These are phyloP conservation scores for Zygoascus ofunaensis DNA, from an alignment of 805 yeast species.

Conservation along the genomic window DNA sequence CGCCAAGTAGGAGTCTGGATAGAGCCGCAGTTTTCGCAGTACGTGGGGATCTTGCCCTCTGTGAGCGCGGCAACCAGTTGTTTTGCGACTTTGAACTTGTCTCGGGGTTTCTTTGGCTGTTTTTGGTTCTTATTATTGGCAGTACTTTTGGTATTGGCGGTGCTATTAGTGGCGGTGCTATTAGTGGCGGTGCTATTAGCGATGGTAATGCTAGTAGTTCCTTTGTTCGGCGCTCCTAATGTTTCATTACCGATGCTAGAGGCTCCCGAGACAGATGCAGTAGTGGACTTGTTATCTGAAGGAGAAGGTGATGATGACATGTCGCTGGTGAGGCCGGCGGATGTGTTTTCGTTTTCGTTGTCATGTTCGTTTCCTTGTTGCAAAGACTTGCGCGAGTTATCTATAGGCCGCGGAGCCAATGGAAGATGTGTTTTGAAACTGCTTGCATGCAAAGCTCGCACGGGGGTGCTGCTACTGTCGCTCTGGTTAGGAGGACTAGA, in stretches of 20 bases:
- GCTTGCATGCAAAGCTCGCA: background rate
- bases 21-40: slow-evolving; percentile 28
- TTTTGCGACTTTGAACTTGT: slow-evolving; percentile 5
- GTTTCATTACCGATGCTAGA: too few relatives aligned
- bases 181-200: background rate
- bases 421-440: too few relatives aligned
- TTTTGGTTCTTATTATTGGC: background rate
- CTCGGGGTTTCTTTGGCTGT: background rate
- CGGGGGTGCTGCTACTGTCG: background rate
- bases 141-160: background rate
- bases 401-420: too few relatives aligned
- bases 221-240: too few relatives aligned
- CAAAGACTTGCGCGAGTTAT: too few relatives aligned
- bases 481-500: slow-evolving; percentile 3
- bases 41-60: slow-evolving; percentile 20
- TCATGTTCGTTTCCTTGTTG: too few relatives aligned
- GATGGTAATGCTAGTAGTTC: too few relatives aligned
- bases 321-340: too few relatives aligned
- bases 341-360: too few relatives aligned
- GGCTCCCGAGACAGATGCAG: too few relatives aligned
- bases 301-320: too few relatives aligned
- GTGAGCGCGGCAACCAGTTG: slow-evolving; percentile 12
- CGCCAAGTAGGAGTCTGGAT: slow-evolving; percentile 26
- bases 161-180: background rate
- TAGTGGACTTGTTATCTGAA: too few relatives aligned